Evolutionary conservation across 169 alveolate species (phyloP).

Genomic region (Plasmodium cynomolgi): DNA sequence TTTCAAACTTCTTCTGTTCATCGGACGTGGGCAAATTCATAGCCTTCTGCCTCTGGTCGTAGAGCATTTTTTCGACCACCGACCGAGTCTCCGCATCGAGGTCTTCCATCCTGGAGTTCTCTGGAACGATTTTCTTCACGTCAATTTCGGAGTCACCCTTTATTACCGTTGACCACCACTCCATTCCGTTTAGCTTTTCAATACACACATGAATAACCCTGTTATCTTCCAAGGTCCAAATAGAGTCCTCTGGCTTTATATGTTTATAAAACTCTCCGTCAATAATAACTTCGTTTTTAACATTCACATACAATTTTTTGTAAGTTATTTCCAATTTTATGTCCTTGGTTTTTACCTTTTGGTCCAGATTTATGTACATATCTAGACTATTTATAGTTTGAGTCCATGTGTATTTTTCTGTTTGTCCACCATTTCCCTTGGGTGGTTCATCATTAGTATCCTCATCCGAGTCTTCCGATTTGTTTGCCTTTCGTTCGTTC

Average conservation of each 20-base stretch:
- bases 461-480: constrained; percentile 27
- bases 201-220: constrained; percentile 89
- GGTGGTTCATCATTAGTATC: constrained; percentile 61
- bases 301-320: constrained; percentile 80
- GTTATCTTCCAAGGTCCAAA: constrained; percentile 96
- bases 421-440: constrained; percentile 85
- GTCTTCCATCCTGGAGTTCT: constrained; percentile 95
- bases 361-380: constrained; percentile 76
- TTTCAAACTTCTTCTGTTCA: constrained; percentile 93
- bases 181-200: constrained; percentile 92
- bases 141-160: constrained; percentile 96
- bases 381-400: constrained; percentile 90
- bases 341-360: constrained; percentile 75
- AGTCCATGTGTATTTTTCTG: constrained; percentile 93
- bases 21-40: constrained; percentile 96
- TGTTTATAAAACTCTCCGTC: constrained; percentile 92
- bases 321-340: constrained; percentile 80
- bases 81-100: constrained; percentile 97
- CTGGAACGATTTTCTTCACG: constrained; percentile 97
- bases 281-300: constrained; percentile 82
- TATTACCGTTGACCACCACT: constrained; percentile 97
- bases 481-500: neutral
- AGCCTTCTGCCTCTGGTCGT: constrained; percentile 94
- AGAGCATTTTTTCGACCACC: constrained; percentile 98
- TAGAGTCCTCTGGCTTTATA: constrained; percentile 94